Conservation (phyloP, 257 asterid species). For the Petunia secreta region DNA sequence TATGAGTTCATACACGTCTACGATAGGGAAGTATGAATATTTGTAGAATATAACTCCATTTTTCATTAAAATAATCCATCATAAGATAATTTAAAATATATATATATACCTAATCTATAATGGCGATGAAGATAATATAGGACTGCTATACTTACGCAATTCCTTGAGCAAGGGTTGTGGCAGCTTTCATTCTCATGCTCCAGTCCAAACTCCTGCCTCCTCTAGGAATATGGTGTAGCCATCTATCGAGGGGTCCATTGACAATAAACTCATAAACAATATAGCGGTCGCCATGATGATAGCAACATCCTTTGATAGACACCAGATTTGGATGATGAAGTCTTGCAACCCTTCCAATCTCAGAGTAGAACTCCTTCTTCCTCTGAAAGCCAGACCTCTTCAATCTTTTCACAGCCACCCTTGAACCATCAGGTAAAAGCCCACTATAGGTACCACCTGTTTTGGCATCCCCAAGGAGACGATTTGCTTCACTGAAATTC, state of each 20-base stretch:
- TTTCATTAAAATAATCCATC: not conserved
- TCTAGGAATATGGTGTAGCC: conserved; percentile 94
- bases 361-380: conserved; percentile 95
- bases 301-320: conserved; percentile 92
- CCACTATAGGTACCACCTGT: conserved; percentile 97
- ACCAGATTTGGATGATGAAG: conserved; percentile 92
- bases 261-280: conserved; percentile 85
- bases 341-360: conserved; percentile 92
- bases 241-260: conserved; percentile 91
- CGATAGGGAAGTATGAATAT: conserved; percentile 1
- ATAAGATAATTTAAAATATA: not conserved
- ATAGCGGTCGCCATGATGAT: conserved; percentile 90
- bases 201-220: conserved; percentile 96
- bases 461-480: conserved; percentile 93
- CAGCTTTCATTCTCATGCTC: conserved; percentile 90
- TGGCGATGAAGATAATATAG: not conserved
- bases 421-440: conserved; percentile 84
- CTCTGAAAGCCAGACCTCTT: conserved; percentile 93
- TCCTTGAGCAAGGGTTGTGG: conserved; percentile 96
- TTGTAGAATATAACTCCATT: not conserved
- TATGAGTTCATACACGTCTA: not conserved
- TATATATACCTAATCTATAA: not conserved
- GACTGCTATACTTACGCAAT: conserved; percentile 70
- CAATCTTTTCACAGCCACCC: conserved; percentile 90
- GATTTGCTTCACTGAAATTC: conserved; percentile 94